Conservation (phyloP, 345 rosid genomes). For the Hevea brasiliensis region DNA sequence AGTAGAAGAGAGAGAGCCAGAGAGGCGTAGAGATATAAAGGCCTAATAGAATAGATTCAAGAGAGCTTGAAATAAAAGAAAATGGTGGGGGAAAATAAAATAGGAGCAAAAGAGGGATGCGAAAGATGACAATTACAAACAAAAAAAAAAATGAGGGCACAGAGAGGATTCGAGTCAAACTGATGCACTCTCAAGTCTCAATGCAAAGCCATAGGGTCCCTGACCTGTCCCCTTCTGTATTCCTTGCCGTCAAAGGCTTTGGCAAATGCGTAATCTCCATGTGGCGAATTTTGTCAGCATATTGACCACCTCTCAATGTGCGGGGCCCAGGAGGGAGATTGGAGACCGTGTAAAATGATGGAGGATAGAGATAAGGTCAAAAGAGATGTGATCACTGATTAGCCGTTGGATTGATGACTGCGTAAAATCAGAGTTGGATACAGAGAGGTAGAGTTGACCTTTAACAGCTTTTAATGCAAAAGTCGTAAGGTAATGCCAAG, state of each 20-base stretch:
- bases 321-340: conserved; percentile 29
- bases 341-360: conserved; percentile 26
- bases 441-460: conserved; percentile 64
- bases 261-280: conserved; percentile 24
- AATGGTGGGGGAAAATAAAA: background rate
- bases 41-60: conserved; percentile 1
- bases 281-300: conserved; percentile 25
- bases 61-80: background rate
- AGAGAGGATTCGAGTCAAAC: conserved; percentile 40
- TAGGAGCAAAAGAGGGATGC: conserved; percentile 4
- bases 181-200: conserved; percentile 21
- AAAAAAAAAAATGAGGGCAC: background rate
- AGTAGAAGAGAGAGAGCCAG: conserved; percentile 1
- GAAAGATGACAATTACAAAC: conserved; percentile 13
- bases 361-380: conserved; percentile 37
- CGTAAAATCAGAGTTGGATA: conserved; percentile 42
- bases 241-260: conserved; percentile 31
- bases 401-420: conserved; percentile 49
- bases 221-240: conserved; percentile 28
- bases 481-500: conserved; percentile 14
- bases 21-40: background rate
- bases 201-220: conserved; percentile 23
- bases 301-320: conserved; percentile 36
- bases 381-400: conserved; percentile 23
- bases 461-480: conserved; percentile 42